These are phyloP conservation scores for Leccinum rimulosum DNA, from an alignment of 768 basidiomycete genomes.

Conservation along the genomic window DNA sequence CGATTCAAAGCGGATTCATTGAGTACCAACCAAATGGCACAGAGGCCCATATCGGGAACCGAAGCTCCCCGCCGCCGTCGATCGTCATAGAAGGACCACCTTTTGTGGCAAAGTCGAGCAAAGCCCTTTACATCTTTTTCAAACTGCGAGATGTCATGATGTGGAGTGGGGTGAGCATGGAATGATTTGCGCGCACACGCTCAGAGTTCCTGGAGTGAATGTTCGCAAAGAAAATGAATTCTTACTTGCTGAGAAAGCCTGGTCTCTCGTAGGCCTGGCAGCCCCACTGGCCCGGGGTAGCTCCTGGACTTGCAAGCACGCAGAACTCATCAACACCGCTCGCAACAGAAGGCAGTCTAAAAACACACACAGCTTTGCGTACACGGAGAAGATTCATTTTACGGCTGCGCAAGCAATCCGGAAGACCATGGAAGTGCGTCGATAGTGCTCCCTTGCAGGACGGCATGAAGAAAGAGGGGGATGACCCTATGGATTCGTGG, in stretches of 20 bases:
- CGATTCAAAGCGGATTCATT: conserved; percentile 8
- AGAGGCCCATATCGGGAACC: conserved; percentile 24
- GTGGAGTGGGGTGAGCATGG: background rate
- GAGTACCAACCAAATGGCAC: conserved; percentile 1
- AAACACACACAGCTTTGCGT: conserved; percentile 14
- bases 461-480: conserved; percentile 6
- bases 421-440: conserved; percentile 7
- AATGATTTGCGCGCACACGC: conserved; percentile 4
- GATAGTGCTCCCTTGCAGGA: conserved; percentile 4
- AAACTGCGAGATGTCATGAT: conserved; percentile 10
- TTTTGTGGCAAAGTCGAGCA: conserved; percentile 11
- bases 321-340: background rate
- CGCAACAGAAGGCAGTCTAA: conserved; percentile 5
- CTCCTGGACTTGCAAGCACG: background rate
- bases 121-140: conserved; percentile 23
- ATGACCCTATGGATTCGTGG: conserved; percentile 8
- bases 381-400: conserved; percentile 24
- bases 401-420: conserved; percentile 21
- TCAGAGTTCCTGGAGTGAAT: background rate
- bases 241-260: background rate
- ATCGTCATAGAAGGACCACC: conserved; percentile 24
- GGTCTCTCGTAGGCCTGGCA: background rate
- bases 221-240: background rate
- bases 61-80: conserved; percentile 24
- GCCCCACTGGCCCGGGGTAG: background rate